Evolutionary conservation across 345 rosid species (phyloP), one percentile per base, ranked within the genome.

Genomic region (Gossypium rotundifolium): DNA sequence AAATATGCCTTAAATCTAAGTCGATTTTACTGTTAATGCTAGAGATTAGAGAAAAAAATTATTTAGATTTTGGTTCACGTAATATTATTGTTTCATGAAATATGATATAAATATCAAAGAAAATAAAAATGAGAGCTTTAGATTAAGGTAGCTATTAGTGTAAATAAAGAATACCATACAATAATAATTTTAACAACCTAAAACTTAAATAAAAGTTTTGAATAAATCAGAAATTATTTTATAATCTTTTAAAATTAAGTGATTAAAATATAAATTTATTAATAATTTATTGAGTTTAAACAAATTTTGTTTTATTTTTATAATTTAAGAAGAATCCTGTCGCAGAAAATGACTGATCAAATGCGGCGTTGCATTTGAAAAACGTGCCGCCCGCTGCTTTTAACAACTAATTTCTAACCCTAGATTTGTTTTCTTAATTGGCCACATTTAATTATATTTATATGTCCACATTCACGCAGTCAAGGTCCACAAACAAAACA

Each of bases 1-100:
- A 4, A 29, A 29, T 0, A 29, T 29, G 6, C 5, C 0, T 29
- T 27, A 27, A 3, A 3, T 3, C 33, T 0, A 3, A 29, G 38
- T 29, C 0, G 0, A 29, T 29, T 6, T 29, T 0, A 3, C 1
- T 0, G 0, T 29, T 29, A 29, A 29, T 29, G 5, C 0, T 0
- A 29, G 0, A 29, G 1, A 29, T 29, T 4, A 0, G 1, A 29
- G 6, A 33, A 5, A 1, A 33, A 33, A 33, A 0, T 33, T 33
- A 0, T 33, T 5, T 33, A 5, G 0, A 33, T 33, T 33, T 33
- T 5, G 0, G 1, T 5, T 33, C 40, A 33, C 1, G 1, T 33
- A 33, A 33, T 1, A 1, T 5, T 33, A 33, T 33, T 33, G 40
- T 5, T 33, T 33, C 40, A 33, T 33, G 38, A 33, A 33, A 33